Evolutionary conservation across 768 basidiomycete genomes (phyloP), one percentile per base, ranked within the genome.

Genomic region (Lentinus tigrinus): DNA sequence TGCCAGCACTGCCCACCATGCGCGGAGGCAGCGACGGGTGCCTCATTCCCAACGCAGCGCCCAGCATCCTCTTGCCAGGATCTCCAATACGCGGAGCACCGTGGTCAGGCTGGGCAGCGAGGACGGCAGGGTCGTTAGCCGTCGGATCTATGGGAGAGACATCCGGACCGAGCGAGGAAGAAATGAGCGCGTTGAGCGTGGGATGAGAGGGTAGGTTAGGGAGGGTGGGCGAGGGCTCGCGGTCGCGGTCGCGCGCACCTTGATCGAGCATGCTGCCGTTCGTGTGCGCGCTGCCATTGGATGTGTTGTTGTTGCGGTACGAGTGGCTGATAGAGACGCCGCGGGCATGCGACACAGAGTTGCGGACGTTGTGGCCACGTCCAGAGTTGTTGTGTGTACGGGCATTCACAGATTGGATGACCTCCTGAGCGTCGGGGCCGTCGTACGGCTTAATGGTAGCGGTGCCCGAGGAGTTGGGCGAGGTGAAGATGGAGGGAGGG

Each of bases 371-470:
- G 73, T 92, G 88, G 6, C 87, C 83, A 64, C 89, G 86, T 21
- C 86, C 84, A 19, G 83, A 78, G 68, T 81, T 82, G 68, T 73
- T 82, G 64, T 76, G 75, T 71, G 83, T 83, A 63, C 91, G 85
- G 47, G 89, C 70, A 71, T 93, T 93, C 61, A 93, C 91, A 43
- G 78, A 88, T 65, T 90, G 88, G 62, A 94, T 94, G 70, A 93
- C 86, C 55, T 68, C 73, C 68, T 95, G 91, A 7, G 95, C 95
- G 73, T 99, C 96, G 42, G 93, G 83, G 2, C 93, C 94, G 71
- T 95, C 95, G 75, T 98, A 99, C 2, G 97, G 95, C 65, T 82
- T 83, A 74, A 99, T 91, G 54, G 77, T 77, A 19, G 87, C 86
- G 19, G 79, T 68, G 47, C 74, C 71, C 36, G 81, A 83, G 60